Base-by-base conservation (phyloP, 2,329 filamentous ascomycete species). In the Pyrenochaeta sp. region DNA sequence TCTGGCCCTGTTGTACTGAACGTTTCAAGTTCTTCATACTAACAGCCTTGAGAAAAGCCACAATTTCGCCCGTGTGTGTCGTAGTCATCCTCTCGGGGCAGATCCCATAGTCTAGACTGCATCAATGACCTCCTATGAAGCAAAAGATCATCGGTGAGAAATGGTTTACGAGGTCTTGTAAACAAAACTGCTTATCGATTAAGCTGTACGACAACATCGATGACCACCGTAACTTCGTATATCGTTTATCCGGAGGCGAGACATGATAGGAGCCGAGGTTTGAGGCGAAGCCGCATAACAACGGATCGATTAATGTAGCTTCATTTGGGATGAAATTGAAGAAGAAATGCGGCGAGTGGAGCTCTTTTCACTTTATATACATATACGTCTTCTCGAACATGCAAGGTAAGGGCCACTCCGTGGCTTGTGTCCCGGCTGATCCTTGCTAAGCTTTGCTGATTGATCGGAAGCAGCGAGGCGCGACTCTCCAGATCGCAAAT, bases 401-500 rank as follows among this genome's bases (percentile, higher is more conserved):
- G 46, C 52, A 59, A 30, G 58, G 45, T 48, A 30, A 56, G 28
- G 57, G 62, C 50, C 52, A 59, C 42, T 44, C 22, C 45, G 52
- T 45, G 60, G 53, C 61, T 60, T 50, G 50, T 62, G 62, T 53
- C 50, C 48, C 65, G 66, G 55, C 37, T 53, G 53, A 65, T 61
- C 64, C 61, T 50, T 65, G 59, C 56, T 50, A 34, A 61, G 40
- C 64, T 64, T 58, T 65, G 63, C 56, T 59, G 47, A 56, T 58
- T 61, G 59, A 67, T 73, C 65, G 67, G 65, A 66, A 62, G 48
- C 56, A 50, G 54, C 56, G 54, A 57, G 56, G 50, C 59, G 27
- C 28, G 9, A 5, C 59, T 59, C 51, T 58, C 54, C 44, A 66
- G 58, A 66, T 68, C 54, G 60, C 54, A 71, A 67, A 72, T 73